Percentiles rank a stretch among this genome's conserved stretches.
Evolutionary conservation across 2,329 filamentous ascomycete genomes (phyloP).

Genomic region (Trichoderma sp.): DNA sequence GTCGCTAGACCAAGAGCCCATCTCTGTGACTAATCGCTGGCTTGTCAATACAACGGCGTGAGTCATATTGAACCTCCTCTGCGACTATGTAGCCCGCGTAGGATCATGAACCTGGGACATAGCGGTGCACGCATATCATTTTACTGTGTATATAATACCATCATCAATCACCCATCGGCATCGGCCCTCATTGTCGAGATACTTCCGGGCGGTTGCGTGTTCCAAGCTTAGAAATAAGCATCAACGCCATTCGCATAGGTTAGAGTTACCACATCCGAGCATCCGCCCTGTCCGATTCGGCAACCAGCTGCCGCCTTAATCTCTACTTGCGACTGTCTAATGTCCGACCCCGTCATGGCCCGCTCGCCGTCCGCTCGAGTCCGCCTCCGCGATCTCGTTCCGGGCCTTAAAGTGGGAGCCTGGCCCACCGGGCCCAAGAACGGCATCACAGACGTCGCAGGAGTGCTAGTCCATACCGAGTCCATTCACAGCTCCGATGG

Average conservation of each 20-base stretch:
- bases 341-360: constrained; percentile 3
- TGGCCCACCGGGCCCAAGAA: constrained; percentile 48
- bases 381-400: constrained; percentile 45
- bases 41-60: constrained; percentile 1
- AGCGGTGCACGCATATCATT: background rate
- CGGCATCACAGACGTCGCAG: constrained; percentile 50
- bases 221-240: background rate
- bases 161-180: background rate
- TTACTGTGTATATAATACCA: background rate
- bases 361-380: constrained; percentile 27
- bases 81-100: background rate
- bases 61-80: constrained; percentile 2
- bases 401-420: constrained; percentile 45
- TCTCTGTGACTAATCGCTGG: background rate
- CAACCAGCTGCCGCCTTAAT: background rate
- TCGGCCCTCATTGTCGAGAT: constrained; percentile 4
- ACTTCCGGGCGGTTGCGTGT: constrained; percentile 2
- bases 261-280: background rate
- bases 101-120: too few species aligned
- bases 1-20: background rate
- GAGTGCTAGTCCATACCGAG: constrained; percentile 48
- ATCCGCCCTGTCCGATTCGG: constrained; percentile 2
- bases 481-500: constrained; percentile 37
- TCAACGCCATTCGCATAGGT: background rate
- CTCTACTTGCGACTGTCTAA: background rate